phyloP scores from a whole-genome alignment of 495 filamentous ascomycete genomes.

The Penicillium fimorum region DNA sequence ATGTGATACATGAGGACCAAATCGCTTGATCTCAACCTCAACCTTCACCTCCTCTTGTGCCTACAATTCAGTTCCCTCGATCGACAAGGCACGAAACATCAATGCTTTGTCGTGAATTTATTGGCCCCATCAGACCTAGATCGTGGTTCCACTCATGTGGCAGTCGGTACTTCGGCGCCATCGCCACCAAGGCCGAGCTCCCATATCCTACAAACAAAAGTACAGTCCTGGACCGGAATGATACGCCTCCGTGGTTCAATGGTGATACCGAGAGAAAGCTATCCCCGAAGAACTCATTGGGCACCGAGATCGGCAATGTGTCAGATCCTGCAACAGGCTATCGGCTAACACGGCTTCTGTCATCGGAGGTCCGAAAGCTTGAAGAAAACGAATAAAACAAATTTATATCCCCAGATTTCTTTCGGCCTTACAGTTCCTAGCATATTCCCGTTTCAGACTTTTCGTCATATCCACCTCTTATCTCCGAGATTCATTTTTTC shows the following conservation, averaged over 20 bases:
- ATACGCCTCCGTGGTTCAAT: background rate
- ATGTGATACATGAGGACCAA: slow-evolving; percentile 9
- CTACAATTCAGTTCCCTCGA: no score
- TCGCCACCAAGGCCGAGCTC: background rate
- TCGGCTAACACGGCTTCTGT: background rate
- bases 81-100: background rate
- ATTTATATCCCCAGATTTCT: background rate
- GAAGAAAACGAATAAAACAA: background rate
- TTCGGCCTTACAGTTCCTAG: background rate
- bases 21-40: no score
- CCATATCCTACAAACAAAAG: background rate
- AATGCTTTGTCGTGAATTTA: background rate
- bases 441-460: background rate
- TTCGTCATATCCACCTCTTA: background rate
- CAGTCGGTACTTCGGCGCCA: background rate
- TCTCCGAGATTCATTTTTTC: background rate
- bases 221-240: background rate
- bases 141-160: no score
- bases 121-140: background rate
- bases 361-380: background rate
- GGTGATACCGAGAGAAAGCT: background rate
- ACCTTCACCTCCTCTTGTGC: no score
- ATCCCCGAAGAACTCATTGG: no score
- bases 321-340: background rate
- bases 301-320: no score